Percentiles rank a stretch among this genome's conserved stretches.
Evolutionary conservation across 768 basidiomycete genomes (phyloP).

Genomic region (Mrakia gelida): DNA sequence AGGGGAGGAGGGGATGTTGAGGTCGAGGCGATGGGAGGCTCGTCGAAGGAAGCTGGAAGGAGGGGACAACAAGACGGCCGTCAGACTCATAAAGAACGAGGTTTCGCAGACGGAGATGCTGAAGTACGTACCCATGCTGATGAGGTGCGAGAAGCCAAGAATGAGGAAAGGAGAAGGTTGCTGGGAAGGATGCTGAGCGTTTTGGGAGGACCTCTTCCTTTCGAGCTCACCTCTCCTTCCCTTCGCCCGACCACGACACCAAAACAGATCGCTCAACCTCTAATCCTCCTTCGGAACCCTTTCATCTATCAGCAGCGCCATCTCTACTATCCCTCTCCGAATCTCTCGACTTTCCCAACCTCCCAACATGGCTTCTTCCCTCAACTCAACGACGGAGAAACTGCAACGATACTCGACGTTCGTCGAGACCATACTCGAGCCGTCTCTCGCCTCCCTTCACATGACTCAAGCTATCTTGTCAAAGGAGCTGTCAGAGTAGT

Average conservation of each 20-base stretch:
- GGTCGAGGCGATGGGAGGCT: constrained; percentile 2
- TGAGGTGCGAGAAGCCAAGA: neutral
- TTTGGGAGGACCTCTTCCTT: neutral
- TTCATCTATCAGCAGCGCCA: too few species aligned
- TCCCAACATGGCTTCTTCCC: too few species aligned
- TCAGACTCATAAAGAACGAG: neutral
- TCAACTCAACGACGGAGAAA: neutral
- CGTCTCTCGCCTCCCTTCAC: neutral
- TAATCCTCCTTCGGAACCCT: too few species aligned
- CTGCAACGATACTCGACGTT: neutral
- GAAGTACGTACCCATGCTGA: neutral
- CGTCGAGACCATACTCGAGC: neutral
- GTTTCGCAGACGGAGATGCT: neutral
- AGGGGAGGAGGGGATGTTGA: neutral
- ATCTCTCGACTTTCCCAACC: too few species aligned
- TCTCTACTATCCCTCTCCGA: too few species aligned
- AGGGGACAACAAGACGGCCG: neutral
- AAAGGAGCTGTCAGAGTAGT: constrained; percentile 1
- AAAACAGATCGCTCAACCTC: neutral
- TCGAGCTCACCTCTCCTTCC: neutral
- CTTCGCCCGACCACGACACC: neutral
- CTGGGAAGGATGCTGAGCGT: neutral
- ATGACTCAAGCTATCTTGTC: neutral
- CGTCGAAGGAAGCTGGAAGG: constrained; percentile 3
- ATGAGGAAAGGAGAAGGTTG: neutral